These are phyloP conservation scores for Saccharum officinarum DNA, from an alignment of 176 grass and related monocot genomes.

Conservation along the genomic window DNA sequence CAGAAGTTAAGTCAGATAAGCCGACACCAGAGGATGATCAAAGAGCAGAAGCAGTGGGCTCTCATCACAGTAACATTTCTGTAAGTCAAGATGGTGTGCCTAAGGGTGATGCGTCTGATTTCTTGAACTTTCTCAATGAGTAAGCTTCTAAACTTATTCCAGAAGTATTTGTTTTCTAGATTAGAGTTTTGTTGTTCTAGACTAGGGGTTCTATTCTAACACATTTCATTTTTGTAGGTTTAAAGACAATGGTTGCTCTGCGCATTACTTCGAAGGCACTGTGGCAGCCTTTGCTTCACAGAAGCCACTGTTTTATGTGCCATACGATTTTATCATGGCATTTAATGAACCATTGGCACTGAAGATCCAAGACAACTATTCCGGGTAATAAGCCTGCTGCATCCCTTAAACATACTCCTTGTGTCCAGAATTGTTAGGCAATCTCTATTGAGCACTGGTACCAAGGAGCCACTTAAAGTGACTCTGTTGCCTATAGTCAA, in stretches of 20 bases:
- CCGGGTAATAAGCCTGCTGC: neutral
- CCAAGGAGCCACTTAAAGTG: no score
- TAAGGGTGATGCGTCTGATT: neutral
- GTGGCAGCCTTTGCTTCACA: neutral
- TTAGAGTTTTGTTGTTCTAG: neutral
- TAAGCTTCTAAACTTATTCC: neutral
- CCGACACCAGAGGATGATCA: no score
- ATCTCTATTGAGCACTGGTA: no score
- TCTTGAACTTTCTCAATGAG: neutral
- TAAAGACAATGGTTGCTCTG: neutral
- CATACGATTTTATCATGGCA: neutral
- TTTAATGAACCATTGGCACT: neutral
- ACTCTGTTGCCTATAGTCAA: no score
- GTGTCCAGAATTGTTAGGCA: no score
- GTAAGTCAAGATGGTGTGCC: neutral
- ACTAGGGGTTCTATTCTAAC: neutral
- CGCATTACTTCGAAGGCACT: neutral
- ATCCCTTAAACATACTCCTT: neutral
- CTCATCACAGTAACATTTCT: neutral
- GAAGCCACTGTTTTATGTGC: neutral
- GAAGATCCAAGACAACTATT: neutral
- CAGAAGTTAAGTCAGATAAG: no score
- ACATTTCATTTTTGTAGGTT: neutral
- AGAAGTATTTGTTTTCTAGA: neutral
- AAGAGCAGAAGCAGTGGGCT: no score